Evolutionary conservation across 345 rosid genomes (phyloP).

Genomic region (Moringa oleifera): DNA sequence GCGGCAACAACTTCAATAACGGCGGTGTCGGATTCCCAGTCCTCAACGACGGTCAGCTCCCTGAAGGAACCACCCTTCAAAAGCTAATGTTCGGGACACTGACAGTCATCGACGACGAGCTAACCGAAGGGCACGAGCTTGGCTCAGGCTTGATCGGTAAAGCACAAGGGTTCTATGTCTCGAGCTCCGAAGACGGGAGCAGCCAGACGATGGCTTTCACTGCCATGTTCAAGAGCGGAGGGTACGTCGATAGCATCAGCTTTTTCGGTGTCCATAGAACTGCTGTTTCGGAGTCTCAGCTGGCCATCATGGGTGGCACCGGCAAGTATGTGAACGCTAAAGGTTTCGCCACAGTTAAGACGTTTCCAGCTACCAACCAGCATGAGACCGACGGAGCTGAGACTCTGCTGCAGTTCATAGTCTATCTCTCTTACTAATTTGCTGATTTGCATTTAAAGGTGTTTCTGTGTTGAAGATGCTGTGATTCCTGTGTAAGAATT

Average conservation of each 20-base stretch:
- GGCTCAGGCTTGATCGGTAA: constrained; percentile 67
- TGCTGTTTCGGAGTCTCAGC: constrained; percentile 69
- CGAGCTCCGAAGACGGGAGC: constrained; percentile 71
- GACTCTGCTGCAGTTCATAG: constrained; percentile 53
- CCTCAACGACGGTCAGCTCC: constrained; percentile 48
- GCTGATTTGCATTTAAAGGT: too few relatives aligned
- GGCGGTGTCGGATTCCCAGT: constrained; percentile 36
- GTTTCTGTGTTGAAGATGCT: neutral
- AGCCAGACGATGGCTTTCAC: constrained; percentile 81
- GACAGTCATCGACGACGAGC: constrained; percentile 73
- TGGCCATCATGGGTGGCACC: constrained; percentile 85
- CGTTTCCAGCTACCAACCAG: constrained; percentile 44
- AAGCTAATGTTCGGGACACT: constrained; percentile 82
- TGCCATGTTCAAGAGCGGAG: constrained; percentile 65
- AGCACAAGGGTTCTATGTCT: constrained; percentile 82
- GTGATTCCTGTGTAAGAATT: neutral
- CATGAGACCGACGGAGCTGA: constrained; percentile 66
- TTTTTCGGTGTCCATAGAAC: constrained; percentile 74
- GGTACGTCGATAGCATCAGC: constrained; percentile 67
- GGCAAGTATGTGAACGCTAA: constrained; percentile 74
- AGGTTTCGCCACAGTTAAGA: constrained; percentile 67
- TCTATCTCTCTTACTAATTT: constrained; percentile 42
- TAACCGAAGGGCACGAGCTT: constrained; percentile 66
- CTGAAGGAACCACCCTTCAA: constrained; percentile 45
- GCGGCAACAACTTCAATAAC: constrained; percentile 37